A percentile compares a stretch with the other conserved stretches of the same genome.
phyloP scores from a whole-genome alignment of 2,329 filamentous ascomycete genomes.

The Aspergillus proliferans region DNA sequence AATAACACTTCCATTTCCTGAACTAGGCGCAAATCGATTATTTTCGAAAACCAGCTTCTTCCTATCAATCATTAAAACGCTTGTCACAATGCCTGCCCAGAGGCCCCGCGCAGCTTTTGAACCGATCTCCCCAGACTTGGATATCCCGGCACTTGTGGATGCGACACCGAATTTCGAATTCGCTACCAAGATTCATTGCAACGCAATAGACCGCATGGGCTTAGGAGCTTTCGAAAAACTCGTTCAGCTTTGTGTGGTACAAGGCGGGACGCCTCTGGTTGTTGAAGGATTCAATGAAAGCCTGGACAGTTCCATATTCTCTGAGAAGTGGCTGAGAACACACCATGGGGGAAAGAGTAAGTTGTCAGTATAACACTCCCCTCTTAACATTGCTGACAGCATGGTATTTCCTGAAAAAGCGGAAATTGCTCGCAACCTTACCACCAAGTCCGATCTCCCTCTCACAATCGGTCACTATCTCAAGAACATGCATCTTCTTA shows the following conservation, averaged over 20 bases:
- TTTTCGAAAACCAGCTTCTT: background rate
- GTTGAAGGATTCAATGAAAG: constrained; percentile 79
- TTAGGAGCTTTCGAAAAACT: constrained; percentile 78
- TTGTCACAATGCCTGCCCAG: constrained; percentile 62
- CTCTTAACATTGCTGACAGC: constrained; percentile 7
- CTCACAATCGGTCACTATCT: constrained; percentile 89
- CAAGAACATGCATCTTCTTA: constrained; percentile 74
- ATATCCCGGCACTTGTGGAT: constrained; percentile 70
- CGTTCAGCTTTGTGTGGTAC: constrained; percentile 73
- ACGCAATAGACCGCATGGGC: constrained; percentile 71
- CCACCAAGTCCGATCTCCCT: constrained; percentile 64
- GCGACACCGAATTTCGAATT: constrained; percentile 78
- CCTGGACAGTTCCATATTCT: constrained; percentile 73
- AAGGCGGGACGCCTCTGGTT: constrained; percentile 79
- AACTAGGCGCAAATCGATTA: background rate
- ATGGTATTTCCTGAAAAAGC: constrained; percentile 43
- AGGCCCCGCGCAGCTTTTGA: constrained; percentile 86
- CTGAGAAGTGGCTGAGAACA: constrained; percentile 68
- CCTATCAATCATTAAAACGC: background rate
- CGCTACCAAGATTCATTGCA: constrained; percentile 70
- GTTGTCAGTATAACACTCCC: constrained; percentile 18
- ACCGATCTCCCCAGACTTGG: constrained; percentile 78
- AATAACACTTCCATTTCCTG: background rate
- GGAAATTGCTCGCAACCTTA: constrained; percentile 78
- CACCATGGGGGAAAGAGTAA: constrained; percentile 73